Conservation (phyloP, 371 early-diverging fungal species). For the Mucor ambiguus region DNA sequence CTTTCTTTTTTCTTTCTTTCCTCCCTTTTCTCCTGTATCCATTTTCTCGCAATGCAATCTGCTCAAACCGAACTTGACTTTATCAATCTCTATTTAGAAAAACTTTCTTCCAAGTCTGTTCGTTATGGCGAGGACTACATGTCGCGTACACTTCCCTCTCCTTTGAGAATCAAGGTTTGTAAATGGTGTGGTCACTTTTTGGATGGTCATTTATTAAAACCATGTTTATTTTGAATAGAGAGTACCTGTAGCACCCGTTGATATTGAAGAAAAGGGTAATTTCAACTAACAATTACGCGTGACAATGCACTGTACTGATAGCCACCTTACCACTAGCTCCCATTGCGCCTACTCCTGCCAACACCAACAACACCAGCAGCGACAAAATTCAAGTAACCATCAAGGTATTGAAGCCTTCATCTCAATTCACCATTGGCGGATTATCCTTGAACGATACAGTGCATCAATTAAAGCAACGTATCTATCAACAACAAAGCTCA, state of each 20-base stretch:
- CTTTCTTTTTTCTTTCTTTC: neutral
- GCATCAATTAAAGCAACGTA: constrained; percentile 46
- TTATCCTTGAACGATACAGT: constrained; percentile 35
- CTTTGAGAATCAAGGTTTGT: constrained; percentile 44
- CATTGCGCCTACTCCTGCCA: neutral
- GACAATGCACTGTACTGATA: neutral
- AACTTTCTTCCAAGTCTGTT: constrained; percentile 47
- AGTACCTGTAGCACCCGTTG: constrained; percentile 8
- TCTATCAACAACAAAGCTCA: constrained; percentile 43
- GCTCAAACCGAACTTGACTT: constrained; percentile 37
- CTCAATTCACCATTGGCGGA: constrained; percentile 37
- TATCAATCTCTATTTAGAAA: constrained; percentile 39
- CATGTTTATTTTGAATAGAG: constrained; percentile 4
- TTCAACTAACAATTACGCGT: neutral
- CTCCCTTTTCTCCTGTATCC: neutral
- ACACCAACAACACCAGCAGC: neutral
- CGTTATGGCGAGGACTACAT: constrained; percentile 47
- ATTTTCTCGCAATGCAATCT: constrained; percentile 17
- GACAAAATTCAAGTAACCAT: constrained; percentile 32
- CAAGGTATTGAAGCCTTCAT: constrained; percentile 52
- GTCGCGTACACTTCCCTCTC: constrained; percentile 32
- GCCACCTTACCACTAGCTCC: neutral
- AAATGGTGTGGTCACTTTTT: neutral
- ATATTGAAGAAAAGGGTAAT: constrained; percentile 13
- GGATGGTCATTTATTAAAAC: neutral